Conservation (phyloP, 257 asterid species). For the Osmanthus fragrans region DNA sequence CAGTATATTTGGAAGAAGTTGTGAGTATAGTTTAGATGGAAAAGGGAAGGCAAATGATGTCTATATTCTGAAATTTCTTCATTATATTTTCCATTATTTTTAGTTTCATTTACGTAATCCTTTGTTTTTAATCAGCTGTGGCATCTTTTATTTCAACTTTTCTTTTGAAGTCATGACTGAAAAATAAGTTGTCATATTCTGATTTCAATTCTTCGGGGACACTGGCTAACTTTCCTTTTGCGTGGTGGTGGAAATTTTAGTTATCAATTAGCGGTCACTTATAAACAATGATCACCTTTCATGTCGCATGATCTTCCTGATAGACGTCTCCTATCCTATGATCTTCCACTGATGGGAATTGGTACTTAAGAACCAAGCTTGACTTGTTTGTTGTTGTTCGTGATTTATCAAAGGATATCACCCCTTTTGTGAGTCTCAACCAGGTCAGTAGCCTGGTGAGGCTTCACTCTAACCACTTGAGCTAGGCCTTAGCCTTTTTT, state of each 20-base stretch:
- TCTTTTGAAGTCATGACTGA: background rate
- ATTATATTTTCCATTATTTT: background rate
- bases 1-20: slow-evolving; percentile 7
- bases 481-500: background rate
- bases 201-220: background rate
- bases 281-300: background rate
- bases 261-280: background rate
- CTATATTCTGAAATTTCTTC: background rate
- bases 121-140: background rate
- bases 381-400: background rate
- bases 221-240: background rate
- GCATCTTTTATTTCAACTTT: background rate
- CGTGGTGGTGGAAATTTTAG: background rate
- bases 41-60: background rate
- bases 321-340: background rate
- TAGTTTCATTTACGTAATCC: background rate
- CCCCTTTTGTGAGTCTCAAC: too few relatives aligned
- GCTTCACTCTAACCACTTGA: too few relatives aligned
- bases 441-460: too few relatives aligned
- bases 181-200: background rate
- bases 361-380: background rate
- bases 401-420: background rate
- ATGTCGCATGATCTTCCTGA: background rate
- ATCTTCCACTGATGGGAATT: background rate
- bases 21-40: slow-evolving; percentile 9